Evolutionary conservation across 305 asterid species (phyloP).

Genomic region (Fraxinus albicans): DNA sequence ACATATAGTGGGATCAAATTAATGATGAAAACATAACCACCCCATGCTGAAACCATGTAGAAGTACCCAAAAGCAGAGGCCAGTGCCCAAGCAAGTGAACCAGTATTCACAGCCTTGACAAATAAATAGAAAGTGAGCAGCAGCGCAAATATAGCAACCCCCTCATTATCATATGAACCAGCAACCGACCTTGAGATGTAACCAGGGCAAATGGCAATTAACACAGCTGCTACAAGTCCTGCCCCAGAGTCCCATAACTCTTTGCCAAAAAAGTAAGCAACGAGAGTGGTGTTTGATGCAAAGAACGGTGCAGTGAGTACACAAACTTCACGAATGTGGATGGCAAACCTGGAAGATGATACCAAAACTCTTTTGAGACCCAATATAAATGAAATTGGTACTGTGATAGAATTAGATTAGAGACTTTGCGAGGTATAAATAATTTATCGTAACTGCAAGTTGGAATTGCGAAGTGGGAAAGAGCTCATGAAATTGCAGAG

Average conservation of each 20-base stretch:
- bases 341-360: slow-evolving; percentile 69
- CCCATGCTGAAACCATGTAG: slow-evolving; percentile 99
- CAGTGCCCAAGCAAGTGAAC: slow-evolving; percentile 95
- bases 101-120: slow-evolving; percentile 97
- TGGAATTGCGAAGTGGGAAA: neutral
- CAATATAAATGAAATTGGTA: slow-evolving; percentile 6
- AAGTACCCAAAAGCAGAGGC: slow-evolving; percentile 97
- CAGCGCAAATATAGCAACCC: slow-evolving; percentile 94
- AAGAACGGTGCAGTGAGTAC: slow-evolving; percentile 98
- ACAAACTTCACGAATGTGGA: slow-evolving; percentile 98
- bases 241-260: slow-evolving; percentile 99
- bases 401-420: neutral
- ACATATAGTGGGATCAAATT: slow-evolving; percentile 92
- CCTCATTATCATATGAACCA: slow-evolving; percentile 97
- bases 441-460: neutral
- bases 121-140: slow-evolving; percentile 91
- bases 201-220: slow-evolving; percentile 98
- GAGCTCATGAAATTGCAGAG: neutral
- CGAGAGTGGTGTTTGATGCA: slow-evolving; percentile 94
- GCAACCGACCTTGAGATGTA: slow-evolving; percentile 98
- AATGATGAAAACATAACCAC: slow-evolving; percentile 97
- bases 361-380: slow-evolving; percentile 12
- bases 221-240: slow-evolving; percentile 92
- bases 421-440: neutral
- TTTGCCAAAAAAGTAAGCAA: slow-evolving; percentile 97